These are phyloP conservation scores for Paecilomyces sp. DNA, from an alignment of 2,329 filamentous ascomycete genomes.

Conservation along the genomic window DNA sequence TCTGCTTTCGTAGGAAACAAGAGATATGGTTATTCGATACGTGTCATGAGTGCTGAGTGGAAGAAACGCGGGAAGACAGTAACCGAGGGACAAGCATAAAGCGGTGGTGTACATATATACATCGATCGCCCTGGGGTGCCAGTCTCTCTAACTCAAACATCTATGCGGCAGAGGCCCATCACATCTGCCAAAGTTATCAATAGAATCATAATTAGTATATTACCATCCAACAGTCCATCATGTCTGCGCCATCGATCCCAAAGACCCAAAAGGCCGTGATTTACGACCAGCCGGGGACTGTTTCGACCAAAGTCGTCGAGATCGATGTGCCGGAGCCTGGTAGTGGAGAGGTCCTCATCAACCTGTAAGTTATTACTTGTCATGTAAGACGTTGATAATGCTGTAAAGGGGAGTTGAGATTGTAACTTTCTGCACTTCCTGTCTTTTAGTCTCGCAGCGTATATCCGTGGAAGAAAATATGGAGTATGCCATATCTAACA, in stretches of 20 bases:
- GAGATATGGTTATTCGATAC: not conserved
- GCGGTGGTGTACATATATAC: not conserved
- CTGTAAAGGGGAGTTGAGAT: not conserved
- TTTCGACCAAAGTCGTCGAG: constrained; percentile 58
- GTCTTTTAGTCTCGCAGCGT: not conserved
- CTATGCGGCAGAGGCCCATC: not conserved
- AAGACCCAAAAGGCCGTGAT: constrained; percentile 57
- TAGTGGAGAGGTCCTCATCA: constrained; percentile 55
- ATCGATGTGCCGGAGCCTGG: constrained; percentile 60
- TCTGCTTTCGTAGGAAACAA: not conserved
- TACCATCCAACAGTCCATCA: not conserved
- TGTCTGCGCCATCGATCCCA: constrained; percentile 29
- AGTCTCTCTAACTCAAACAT: not conserved
- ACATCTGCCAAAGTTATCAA: not conserved
- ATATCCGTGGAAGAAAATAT: not conserved
- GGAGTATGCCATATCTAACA: constrained; percentile 2
- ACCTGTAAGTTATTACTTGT: constrained; percentile 40
- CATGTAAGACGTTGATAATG: not conserved
- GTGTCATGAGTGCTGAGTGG: not conserved
- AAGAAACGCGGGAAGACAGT: not conserved
- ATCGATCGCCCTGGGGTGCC: not conserved
- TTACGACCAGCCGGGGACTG: constrained; percentile 58
- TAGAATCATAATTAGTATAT: not conserved
- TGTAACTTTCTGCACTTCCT: not conserved
- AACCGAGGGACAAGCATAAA: not conserved